Conservation (phyloP, 192 early-diverging fungal genomes). For the Ambispora gerdemannii region DNA sequence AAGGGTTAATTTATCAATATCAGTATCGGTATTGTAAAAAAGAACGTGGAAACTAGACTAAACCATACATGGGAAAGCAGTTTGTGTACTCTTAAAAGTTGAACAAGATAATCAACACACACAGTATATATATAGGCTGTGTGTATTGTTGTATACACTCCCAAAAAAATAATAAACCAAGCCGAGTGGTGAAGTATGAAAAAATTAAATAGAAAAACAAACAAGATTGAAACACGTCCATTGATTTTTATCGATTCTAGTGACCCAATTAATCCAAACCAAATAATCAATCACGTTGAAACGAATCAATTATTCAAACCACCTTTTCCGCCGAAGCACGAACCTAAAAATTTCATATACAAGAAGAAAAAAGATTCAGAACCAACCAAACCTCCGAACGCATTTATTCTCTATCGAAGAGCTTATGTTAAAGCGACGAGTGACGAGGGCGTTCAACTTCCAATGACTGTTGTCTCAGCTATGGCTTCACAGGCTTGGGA, state of each 20-base stretch:
- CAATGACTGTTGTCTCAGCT: conserved; percentile 19
- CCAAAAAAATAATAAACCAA: too few relatives aligned
- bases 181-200: too few relatives aligned
- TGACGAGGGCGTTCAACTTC: not conserved
- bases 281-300: not conserved
- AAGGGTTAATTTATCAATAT: too few relatives aligned
- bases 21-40: too few relatives aligned
- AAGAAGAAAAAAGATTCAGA: not conserved
- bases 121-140: too few relatives aligned
- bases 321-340: not conserved
- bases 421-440: not conserved
- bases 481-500: conserved; percentile 11
- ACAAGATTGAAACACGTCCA: too few relatives aligned
- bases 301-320: not conserved
- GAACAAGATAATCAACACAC: too few relatives aligned
- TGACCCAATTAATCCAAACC: conserved; percentile 13
- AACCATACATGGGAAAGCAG: too few relatives aligned
- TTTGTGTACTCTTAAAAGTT: too few relatives aligned
- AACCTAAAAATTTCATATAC: not conserved
- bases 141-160: too few relatives aligned
- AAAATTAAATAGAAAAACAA: too few relatives aligned
- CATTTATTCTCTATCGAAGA: conserved; percentile 3
- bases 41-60: too few relatives aligned
- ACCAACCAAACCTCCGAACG: not conserved
- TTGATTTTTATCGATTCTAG: conserved; percentile 5